These are phyloP conservation scores for Aspergillus costaricaensis DNA, from an alignment of 2,329 filamentous ascomycete genomes.

Conservation along the genomic window DNA sequence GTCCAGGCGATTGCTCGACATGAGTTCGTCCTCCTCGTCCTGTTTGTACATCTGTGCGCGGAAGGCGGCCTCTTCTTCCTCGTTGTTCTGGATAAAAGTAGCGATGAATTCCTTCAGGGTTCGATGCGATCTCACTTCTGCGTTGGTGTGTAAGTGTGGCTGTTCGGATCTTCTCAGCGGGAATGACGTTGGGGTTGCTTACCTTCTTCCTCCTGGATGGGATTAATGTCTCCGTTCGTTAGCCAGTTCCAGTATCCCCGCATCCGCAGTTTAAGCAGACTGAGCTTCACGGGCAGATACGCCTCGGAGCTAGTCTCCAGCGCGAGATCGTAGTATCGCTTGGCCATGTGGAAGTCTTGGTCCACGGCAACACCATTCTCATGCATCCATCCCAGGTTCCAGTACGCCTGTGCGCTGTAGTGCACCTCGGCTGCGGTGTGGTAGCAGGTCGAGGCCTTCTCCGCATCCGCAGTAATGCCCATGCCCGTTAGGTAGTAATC, in stretches of 20 bases:
- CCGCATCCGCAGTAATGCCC: slow-evolving; percentile 69
- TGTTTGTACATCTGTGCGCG: slow-evolving; percentile 55
- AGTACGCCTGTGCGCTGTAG: slow-evolving; percentile 90
- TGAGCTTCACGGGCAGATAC: slow-evolving; percentile 88
- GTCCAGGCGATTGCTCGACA: slow-evolving; percentile 30
- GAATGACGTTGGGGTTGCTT: slow-evolving; percentile 40
- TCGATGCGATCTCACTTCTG: slow-evolving; percentile 71
- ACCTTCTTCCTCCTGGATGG: slow-evolving; percentile 87
- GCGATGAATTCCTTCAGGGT: slow-evolving; percentile 83
- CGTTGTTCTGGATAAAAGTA: slow-evolving; percentile 76
- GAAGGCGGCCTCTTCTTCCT: slow-evolving; percentile 64
- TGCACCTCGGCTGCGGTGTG: slow-evolving; percentile 87
- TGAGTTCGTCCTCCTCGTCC: slow-evolving; percentile 35
- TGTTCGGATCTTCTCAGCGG: background rate
- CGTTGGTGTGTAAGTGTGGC: slow-evolving; percentile 30
- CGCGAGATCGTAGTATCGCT: slow-evolving; percentile 92
- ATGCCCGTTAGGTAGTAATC: slow-evolving; percentile 91
- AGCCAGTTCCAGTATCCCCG: slow-evolving; percentile 94
- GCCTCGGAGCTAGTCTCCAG: slow-evolving; percentile 90
- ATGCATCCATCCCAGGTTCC: slow-evolving; percentile 99
- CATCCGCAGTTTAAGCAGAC: slow-evolving; percentile 78
- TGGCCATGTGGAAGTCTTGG: slow-evolving; percentile 96
- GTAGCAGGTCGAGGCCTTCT: slow-evolving; percentile 92
- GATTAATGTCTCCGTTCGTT: slow-evolving; percentile 86
- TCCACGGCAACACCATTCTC: slow-evolving; percentile 91